phyloP scores from a whole-genome alignment of 2,329 filamentous ascomycete species.

The Colletotrichum australisinense region DNA sequence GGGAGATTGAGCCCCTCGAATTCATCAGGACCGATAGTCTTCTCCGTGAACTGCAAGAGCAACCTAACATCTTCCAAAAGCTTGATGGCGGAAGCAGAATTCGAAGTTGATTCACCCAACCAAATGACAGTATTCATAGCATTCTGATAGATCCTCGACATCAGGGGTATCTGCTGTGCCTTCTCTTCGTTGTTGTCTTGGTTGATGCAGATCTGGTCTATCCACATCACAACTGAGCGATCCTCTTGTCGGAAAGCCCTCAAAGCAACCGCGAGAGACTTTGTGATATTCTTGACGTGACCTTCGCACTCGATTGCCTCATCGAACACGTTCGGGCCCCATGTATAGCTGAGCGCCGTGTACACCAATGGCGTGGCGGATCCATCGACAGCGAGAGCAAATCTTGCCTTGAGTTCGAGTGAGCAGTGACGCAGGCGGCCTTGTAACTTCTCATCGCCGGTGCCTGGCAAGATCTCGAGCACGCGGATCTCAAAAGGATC shows the following conservation, averaged over 20 bases:
- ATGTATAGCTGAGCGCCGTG: conserved; percentile 19
- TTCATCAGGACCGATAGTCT: not conserved
- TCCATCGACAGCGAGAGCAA: not conserved
- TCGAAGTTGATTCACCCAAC: conserved; percentile 38
- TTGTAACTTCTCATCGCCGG: not conserved
- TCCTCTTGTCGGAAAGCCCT: not conserved
- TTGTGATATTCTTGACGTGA: not conserved
- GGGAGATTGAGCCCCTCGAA: not conserved
- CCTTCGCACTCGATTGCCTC: not conserved
- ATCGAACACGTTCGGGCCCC: not conserved
- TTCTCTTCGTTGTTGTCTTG: conserved; percentile 29
- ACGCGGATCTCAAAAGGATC: conserved; percentile 1
- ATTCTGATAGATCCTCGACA: conserved; percentile 30
- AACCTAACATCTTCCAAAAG: conserved; percentile 2
- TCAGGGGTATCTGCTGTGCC: conserved; percentile 29
- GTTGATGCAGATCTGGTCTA: conserved; percentile 36
- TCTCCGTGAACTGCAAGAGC: conserved; percentile 7
- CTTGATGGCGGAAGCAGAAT: conserved; percentile 38
- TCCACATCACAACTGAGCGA: conserved; percentile 24
- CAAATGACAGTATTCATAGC: conserved; percentile 28
- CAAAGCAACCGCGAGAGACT: conserved; percentile 9
- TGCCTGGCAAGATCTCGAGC: not conserved
- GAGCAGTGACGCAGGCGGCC: conserved; percentile 14
- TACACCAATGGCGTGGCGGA: not conserved
- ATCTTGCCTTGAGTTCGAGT: not conserved